These are phyloP conservation scores for Botrytis cinerea DNA, from an alignment of 2,329 filamentous ascomycete species.

Conservation along the genomic window DNA sequence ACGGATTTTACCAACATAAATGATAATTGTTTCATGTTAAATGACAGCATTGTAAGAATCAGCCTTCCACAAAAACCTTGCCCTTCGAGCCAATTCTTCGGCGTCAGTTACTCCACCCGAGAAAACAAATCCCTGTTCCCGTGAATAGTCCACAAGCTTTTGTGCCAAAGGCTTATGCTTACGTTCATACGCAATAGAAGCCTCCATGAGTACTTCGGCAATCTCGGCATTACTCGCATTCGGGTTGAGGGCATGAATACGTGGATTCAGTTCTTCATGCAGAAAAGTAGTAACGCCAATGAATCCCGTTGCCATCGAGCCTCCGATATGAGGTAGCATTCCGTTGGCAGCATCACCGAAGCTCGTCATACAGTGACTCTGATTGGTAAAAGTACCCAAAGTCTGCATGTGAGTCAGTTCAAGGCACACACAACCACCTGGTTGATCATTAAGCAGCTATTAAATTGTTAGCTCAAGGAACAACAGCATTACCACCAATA, in stretches of 20 bases:
- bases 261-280: constrained; percentile 26
- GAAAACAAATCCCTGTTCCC: constrained; percentile 26
- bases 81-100: constrained; percentile 21
- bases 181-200: constrained; percentile 21
- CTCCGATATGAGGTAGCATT: constrained; percentile 27
- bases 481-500: not conserved
- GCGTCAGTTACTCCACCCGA: constrained; percentile 24
- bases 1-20: not conserved
- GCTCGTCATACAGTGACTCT: constrained; percentile 24
- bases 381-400: constrained; percentile 22
- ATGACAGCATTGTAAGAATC: constrained; percentile 18
- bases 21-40: constrained; percentile 1
- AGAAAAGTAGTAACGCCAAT: constrained; percentile 27
- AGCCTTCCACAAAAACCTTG: constrained; percentile 26
- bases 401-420: constrained; percentile 22
- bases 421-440: constrained; percentile 24
- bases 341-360: constrained; percentile 28
- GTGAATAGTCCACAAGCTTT: constrained; percentile 26
- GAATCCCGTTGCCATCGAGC: constrained; percentile 27
- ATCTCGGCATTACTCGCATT: constrained; percentile 27
- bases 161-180: constrained; percentile 26
- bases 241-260: constrained; percentile 10
- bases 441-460: constrained; percentile 21
- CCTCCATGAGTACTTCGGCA: constrained; percentile 16
- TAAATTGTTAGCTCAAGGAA: constrained; percentile 15